A percentile compares a stretch with the other conserved stretches of the same genome.
These are phyloP conservation scores for Talaromyces sp. DNA, from an alignment of 2,329 filamentous ascomycete genomes.

Conservation along the genomic window DNA sequence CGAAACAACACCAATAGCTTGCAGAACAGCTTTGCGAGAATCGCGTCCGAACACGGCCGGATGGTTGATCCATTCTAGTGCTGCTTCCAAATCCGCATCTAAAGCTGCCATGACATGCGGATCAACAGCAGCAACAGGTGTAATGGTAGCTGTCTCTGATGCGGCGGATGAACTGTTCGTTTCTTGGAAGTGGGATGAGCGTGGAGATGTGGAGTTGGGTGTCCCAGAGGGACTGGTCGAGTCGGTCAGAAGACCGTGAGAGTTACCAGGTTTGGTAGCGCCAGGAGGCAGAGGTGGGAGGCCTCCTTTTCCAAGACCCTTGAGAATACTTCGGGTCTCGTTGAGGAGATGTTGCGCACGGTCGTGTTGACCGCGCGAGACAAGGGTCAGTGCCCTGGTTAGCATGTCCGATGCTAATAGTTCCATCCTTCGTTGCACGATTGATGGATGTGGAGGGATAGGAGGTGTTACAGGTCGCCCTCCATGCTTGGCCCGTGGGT, in stretches of 20 bases:
- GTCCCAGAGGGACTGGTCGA: constrained; percentile 36
- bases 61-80: constrained; percentile 95
- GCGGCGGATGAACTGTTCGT: constrained; percentile 27
- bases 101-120: constrained; percentile 73
- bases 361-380: constrained; percentile 87
- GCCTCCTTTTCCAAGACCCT: constrained; percentile 90
- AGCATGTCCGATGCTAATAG: constrained; percentile 97
- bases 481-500: constrained; percentile 52
- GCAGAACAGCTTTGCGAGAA: constrained; percentile 88
- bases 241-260: constrained; percentile 25
- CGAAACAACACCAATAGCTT: constrained; percentile 94
- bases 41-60: constrained; percentile 92
- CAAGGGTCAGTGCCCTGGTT: constrained; percentile 81
- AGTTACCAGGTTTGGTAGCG: constrained; percentile 31
- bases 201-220: constrained; percentile 35
- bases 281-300: constrained; percentile 74
- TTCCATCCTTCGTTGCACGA: constrained; percentile 97
- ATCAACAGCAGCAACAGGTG: constrained; percentile 71
- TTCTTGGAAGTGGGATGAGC: constrained; percentile 31
- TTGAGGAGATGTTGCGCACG: constrained; percentile 85
- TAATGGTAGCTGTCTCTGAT: constrained; percentile 43
- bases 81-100: constrained; percentile 83
- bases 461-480: constrained; percentile 59
- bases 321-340: constrained; percentile 91
- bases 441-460: constrained; percentile 89